Conservation (phyloP, 1,284 basidiomycete species). For the Sporisorium graminicola region DNA sequence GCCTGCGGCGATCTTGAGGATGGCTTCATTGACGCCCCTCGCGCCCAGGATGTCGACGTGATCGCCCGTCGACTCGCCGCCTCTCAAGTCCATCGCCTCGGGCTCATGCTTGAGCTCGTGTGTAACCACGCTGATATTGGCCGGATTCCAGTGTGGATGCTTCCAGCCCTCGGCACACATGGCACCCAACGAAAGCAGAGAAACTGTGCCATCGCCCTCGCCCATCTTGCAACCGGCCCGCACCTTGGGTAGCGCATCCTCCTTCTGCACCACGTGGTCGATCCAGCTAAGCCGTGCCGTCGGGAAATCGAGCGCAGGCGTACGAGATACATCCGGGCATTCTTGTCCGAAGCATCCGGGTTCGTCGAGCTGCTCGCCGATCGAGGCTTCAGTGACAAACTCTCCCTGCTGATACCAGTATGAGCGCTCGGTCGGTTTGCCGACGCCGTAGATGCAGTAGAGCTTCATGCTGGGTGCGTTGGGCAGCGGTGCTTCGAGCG, state of each 20-base stretch:
- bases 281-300: slow-evolving; percentile 59
- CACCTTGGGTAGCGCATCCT: slow-evolving; percentile 55
- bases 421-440: slow-evolving; percentile 90
- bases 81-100: slow-evolving; percentile 80
- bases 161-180: slow-evolving; percentile 97
- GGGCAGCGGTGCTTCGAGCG: slow-evolving; percentile 83
- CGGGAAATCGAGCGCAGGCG: slow-evolving; percentile 56
- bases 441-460: slow-evolving; percentile 93
- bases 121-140: slow-evolving; percentile 80
- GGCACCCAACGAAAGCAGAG: slow-evolving; percentile 85
- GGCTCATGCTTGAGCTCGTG: slow-evolving; percentile 92
- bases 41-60: slow-evolving; percentile 95
- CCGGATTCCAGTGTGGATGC: slow-evolving; percentile 89
- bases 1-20: slow-evolving; percentile 87
- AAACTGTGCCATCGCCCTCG: slow-evolving; percentile 92
- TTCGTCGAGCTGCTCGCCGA: slow-evolving; percentile 46
- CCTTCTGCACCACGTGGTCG: slow-evolving; percentile 46
- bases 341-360: slow-evolving; percentile 32
- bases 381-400: slow-evolving; percentile 37
- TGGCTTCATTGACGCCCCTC: slow-evolving; percentile 86
- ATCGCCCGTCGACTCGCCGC: slow-evolving; percentile 76
- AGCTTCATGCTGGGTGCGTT: slow-evolving; percentile 92
- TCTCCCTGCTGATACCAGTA: slow-evolving; percentile 64
- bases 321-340: slow-evolving; percentile 50
- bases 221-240: slow-evolving; percentile 64